Base-by-base conservation (phyloP, 2,329 filamentous ascomycete genomes). In the Stemphylium beticola region DNA sequence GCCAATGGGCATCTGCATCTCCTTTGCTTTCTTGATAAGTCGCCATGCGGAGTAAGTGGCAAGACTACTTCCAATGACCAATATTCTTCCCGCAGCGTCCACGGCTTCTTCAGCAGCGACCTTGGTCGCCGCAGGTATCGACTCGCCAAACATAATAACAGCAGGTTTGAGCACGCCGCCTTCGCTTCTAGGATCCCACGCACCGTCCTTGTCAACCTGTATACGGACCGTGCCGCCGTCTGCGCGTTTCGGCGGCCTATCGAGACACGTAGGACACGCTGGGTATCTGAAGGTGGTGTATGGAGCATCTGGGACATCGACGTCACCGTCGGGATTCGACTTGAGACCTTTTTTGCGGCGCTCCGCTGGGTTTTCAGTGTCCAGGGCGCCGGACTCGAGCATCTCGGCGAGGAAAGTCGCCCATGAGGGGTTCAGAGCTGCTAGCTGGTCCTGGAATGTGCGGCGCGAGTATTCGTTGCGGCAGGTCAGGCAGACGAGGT, bases 11-110 rank as follows among this genome's bases (percentile, higher is more conserved):
- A 96, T 93, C 0, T 87, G 87, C 59, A 87, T 83, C 65, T 95
- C 90, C 64, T 89, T 88, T 26, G 93, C 95, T 55, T 88, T 81
- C 78, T 92, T 93, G 1, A 90, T 92, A 49, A 99, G 76, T 53
- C 93, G 82, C 92, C 92, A 99, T 0, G 95, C 95, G 10, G 92
- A 96, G 74, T 96, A 98, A 0, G 95, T 98, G 5, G 95, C 95
- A 42, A 98, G 82, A 57, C 91, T 96, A 32, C 91, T 97, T 4
- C 93, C 95, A 14, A 98, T 75, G 8, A 98, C 84, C 18, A 98
- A 79, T 32, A 98, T 76, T 55, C 86, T 85, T 5, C 86, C 87
- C 15, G 73, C 90, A 24, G 83, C 82, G 67, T 97, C 91, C 44
- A 98, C 86, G 11, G 90, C 89, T 24, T 85, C 78, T 70, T 98